phyloP scores from a whole-genome alignment of 768 basidiomycete genomes.

The Trametes coccinea region DNA sequence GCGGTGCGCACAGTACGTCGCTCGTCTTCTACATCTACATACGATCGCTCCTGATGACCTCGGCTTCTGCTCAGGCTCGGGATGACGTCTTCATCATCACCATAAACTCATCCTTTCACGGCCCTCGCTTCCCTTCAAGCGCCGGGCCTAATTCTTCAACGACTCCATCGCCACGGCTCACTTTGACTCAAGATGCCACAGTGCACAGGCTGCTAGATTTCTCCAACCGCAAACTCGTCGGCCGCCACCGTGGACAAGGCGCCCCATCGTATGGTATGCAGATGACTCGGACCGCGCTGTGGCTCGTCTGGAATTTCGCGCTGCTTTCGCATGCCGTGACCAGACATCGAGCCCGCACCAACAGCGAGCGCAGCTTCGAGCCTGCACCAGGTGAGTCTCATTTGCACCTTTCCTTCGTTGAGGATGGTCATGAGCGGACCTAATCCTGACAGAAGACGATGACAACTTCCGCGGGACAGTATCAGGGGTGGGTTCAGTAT shows the following conservation, averaged over 20 bases:
- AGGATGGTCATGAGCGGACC: not conserved
- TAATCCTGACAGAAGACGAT: not conserved
- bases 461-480: not conserved
- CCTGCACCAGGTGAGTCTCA: conserved; percentile 1
- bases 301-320: conserved; percentile 25
- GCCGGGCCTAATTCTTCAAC: not conserved
- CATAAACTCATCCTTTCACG: conserved; percentile 17
- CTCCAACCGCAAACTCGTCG: conserved; percentile 14
- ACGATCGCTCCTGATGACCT: not conserved
- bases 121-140: not conserved
- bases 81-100: conserved; percentile 25
- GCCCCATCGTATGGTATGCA: conserved; percentile 18
- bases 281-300: conserved; percentile 23
- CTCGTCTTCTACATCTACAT: not conserved
- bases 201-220: conserved; percentile 21
- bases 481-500: not conserved
- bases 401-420: not conserved
- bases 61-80: conserved; percentile 12
- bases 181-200: not conserved
- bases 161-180: not conserved
- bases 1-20: conserved; percentile 22
- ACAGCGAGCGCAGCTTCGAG: not conserved
- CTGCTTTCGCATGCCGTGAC: conserved; percentile 6
- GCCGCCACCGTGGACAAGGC: conserved; percentile 8
- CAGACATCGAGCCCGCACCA: not conserved